phyloP scores from a whole-genome alignment of 164 flowering plant species.

The Malania oleifera region DNA sequence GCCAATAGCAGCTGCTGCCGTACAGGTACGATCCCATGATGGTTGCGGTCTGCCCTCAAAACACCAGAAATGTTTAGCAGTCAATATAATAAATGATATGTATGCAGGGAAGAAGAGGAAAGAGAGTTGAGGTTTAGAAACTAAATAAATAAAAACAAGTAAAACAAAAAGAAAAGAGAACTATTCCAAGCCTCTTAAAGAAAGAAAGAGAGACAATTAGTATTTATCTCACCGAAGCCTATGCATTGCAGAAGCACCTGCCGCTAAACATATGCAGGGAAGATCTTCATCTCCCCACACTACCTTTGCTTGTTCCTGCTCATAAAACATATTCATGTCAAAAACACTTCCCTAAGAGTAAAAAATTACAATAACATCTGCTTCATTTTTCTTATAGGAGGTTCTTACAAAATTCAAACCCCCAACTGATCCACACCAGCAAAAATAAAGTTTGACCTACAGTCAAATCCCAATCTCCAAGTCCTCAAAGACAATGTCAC shows the following conservation, averaged over 20 bases:
- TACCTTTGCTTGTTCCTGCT: slow-evolving; percentile 55
- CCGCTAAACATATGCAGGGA: slow-evolving; percentile 62
- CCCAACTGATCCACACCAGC: no score
- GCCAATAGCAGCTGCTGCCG: slow-evolving; percentile 84
- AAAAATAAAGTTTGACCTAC: no score
- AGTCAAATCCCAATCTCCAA: no score
- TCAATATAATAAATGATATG: no score
- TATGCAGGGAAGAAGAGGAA: no score
- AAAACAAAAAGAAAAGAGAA: neutral
- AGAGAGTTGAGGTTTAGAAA: neutral
- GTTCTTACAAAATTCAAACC: no score
- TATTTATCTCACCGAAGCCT: slow-evolving; percentile 56
- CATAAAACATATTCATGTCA: slow-evolving; percentile 6
- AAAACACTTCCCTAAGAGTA: no score
- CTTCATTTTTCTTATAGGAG: no score
- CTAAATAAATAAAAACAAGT: neutral
- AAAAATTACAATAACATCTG: no score
- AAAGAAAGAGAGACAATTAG: no score
- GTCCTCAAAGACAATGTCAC: no score
- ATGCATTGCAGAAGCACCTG: slow-evolving; percentile 84
- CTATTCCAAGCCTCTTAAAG: neutral
- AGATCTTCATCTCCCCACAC: slow-evolving; percentile 72
- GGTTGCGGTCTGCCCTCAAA: slow-evolving; percentile 79
- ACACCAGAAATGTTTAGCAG: neutral
- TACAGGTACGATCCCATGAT: slow-evolving; percentile 95